Evolutionary conservation across 768 basidiomycete genomes (phyloP), one percentile per base, ranked within the genome.

Genomic region (Auriscalpium microsporum): DNA sequence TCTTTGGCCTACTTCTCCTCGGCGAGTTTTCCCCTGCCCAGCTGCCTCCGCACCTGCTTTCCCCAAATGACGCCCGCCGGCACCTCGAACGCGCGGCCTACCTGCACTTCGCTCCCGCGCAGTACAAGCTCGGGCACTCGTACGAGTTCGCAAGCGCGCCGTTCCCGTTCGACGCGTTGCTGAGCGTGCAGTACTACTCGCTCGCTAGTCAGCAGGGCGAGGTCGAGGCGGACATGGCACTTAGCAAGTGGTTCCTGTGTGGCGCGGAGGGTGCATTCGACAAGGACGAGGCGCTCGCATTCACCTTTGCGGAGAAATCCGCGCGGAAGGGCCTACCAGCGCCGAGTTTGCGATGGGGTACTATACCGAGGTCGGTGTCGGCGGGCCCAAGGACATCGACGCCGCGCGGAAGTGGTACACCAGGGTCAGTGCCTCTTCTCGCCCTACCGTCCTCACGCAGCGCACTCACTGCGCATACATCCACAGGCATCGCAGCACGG

Each of bases 341-440:
- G 95, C 91, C 0, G 89, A 94, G 67, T 97, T 97, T 67, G 95
- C 94, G 1, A 86, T 97, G 81, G 95, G 94, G 1, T 97, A 97
- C 67, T 98, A 95, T 66, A 78, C 78, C 38, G 94, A 97, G 68
- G 88, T 97, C 1, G 95, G 95, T 2, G 87, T 98, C 7, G 94
- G 92, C 0, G 82, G 86, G 10, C 64, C 65, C 16, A 82, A 79
- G 64, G 79, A 87, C 64, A 53, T 90, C 38, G 78, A 77, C 0
- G 73, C 73, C 8, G 90, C 94, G 1, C 72, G 75, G 55, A 78
- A 71, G 65, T 98, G 94, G 93, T 98, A 98, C 68, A 70, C 72
- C 33, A 72, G 75, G 67, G 83, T 82, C 45, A 62, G 78, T 71
- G 7, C 40, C 28, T 28, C 28, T 28, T 28, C 28, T 28, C 2